Evolutionary conservation across 1,284 basidiomycete species (phyloP), one percentile per base, ranked within the genome.

Genomic region (Ceratobasidium papillatum): DNA sequence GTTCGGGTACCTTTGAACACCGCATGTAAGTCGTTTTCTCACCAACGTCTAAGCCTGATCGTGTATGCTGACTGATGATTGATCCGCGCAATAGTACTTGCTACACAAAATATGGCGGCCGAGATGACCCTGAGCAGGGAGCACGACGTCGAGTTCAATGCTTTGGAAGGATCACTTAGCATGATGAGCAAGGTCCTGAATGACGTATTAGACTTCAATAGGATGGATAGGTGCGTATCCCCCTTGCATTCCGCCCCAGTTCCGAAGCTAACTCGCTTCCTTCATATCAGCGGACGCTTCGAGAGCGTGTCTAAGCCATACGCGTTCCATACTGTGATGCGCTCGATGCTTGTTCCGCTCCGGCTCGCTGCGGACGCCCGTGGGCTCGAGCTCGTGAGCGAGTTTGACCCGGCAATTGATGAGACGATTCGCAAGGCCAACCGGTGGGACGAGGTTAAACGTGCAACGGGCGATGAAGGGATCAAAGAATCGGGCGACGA

Each of bases 101-200:
- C 94, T 0, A 90, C 95, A 9, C 95, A 96, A 82, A 96, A 97
- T 80, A 91, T 96, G 86, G 90, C 92, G 76, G 93, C 92, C 0
- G 88, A 86, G 0, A 87, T 88, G 8, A 85, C 85, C 3, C 85
- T 94, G 49, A 85, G 86, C 3, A 87, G 87, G 77, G 86, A 88
- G 22, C 88, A 91, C 77, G 91, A 92, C 77, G 87, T 94, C 59
- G 94, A 95, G 81, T 93, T 93, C 80, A 88, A 87, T 77, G 93
- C 93, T 5, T 85, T 96, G 27, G 90, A 91, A 78, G 92, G 92
- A 1, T 93, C 91, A 80, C 82, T 96, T 74, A 91, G 88, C 75
- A 94, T 95, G 91, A 96, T 95, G 91, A 91, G 90, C n/a, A 93
- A 93, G 85, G 91, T 97, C 0, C 83, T 96, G 41, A 95, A 96